phyloP scores from a whole-genome alignment of 2,329 filamentous ascomycete species.

The Aspergillus piperis region DNA sequence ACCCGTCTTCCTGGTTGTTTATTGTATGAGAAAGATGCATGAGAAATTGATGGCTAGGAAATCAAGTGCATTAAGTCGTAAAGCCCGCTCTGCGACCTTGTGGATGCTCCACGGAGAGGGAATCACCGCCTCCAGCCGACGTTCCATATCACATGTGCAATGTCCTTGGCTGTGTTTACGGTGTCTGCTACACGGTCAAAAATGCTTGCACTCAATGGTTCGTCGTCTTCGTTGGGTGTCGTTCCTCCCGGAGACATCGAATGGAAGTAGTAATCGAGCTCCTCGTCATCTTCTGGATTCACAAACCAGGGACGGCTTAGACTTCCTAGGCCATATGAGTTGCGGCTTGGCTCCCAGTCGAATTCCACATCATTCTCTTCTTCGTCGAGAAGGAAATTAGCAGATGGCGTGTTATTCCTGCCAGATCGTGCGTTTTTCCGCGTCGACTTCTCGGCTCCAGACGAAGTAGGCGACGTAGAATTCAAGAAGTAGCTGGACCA shows the following conservation, averaged over 20 bases:
- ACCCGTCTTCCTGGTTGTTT: conserved; percentile 1
- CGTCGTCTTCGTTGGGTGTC: conserved; percentile 80
- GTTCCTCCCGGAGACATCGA: conserved; percentile 87
- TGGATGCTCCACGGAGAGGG: not conserved
- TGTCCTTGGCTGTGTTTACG: conserved; percentile 65
- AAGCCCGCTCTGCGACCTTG: not conserved
- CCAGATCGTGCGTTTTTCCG: conserved; percentile 51
- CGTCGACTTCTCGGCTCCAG: conserved; percentile 75
- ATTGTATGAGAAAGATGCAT: conserved; percentile 4
- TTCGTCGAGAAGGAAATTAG: conserved; percentile 65
- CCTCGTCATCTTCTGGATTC: conserved; percentile 52
- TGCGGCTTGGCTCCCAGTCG: conserved; percentile 44
- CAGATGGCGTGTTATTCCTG: conserved; percentile 57
- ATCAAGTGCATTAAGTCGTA: not conserved
- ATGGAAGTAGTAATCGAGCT: conserved; percentile 65
- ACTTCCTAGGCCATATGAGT: conserved; percentile 15
- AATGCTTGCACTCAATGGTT: conserved; percentile 63
- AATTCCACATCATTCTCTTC: conserved; percentile 55
- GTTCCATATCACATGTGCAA: conserved; percentile 68
- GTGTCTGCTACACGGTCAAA: conserved; percentile 81
- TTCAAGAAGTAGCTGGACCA: conserved; percentile 47
- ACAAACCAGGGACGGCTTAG: conserved; percentile 36
- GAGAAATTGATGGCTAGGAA: not conserved
- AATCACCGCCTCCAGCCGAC: conserved; percentile 61
- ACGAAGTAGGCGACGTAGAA: conserved; percentile 65